Evolutionary conservation across 495 filamentous ascomycete genomes (phyloP).

Genomic region (Trichocladium antarcticum): DNA sequence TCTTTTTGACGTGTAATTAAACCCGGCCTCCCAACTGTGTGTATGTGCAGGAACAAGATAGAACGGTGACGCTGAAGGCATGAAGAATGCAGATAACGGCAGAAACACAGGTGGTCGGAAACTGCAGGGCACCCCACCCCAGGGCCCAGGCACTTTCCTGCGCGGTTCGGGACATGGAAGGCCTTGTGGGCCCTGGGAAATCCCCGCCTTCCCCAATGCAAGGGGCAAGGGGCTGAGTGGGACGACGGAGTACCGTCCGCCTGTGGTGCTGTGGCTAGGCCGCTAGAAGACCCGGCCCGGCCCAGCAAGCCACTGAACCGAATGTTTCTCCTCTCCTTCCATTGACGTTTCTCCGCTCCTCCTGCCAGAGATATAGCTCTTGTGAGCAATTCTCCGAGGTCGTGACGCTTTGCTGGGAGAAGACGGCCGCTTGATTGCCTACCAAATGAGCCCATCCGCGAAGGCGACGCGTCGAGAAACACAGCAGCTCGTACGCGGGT

Average conservation of each 20-base stretch:
- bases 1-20: background rate
- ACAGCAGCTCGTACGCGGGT: background rate
- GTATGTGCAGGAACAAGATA: too few relatives aligned
- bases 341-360: too few relatives aligned
- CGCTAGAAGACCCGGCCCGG: constrained; percentile 4
- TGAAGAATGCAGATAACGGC: too few relatives aligned
- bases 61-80: too few relatives aligned
- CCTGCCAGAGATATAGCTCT: too few relatives aligned
- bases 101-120: too few relatives aligned
- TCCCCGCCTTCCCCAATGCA: constrained; percentile 10
- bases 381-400: constrained; percentile 1
- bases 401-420: constrained; percentile 7
- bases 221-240: background rate
- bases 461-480: background rate
- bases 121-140: too few relatives aligned
- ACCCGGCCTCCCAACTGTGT: background rate
- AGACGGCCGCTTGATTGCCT: constrained; percentile 7
- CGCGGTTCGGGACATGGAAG: too few relatives aligned
- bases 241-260: background rate
- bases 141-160: too few relatives aligned
- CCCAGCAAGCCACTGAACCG: constrained; percentile 1
- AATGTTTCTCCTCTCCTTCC: too few relatives aligned
- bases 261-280: constrained; percentile 2
- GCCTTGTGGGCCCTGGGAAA: too few relatives aligned
- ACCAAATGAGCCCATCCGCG: constrained; percentile 6